A percentile compares a stretch with the other conserved stretches of the same genome.
These are phyloP conservation scores for Hansenula anomala DNA, from an alignment of 1,139 yeast species.

Conservation along the genomic window DNA sequence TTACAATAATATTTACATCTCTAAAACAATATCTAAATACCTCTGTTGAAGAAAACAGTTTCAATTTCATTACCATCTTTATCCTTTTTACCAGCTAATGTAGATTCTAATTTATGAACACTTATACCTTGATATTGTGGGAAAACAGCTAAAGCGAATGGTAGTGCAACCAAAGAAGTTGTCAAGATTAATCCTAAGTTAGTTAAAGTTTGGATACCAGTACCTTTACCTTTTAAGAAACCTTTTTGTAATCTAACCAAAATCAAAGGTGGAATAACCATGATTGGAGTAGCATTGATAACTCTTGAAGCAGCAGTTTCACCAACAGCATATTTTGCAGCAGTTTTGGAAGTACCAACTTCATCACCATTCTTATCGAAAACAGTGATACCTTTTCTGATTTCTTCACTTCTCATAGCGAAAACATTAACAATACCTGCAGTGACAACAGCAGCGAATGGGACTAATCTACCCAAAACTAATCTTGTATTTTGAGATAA, in stretches of 20 bases:
- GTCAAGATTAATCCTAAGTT: slow-evolving; percentile 81
- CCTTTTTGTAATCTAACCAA: slow-evolving; percentile 72
- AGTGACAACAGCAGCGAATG: slow-evolving; percentile 96
- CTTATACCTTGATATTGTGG: slow-evolving; percentile 75
- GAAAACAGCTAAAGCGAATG: slow-evolving; percentile 92
- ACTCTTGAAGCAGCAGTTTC: slow-evolving; percentile 96
- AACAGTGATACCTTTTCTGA: slow-evolving; percentile 77
- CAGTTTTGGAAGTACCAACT: slow-evolving; percentile 77
- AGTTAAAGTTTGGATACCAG: slow-evolving; percentile 58
- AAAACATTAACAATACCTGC: slow-evolving; percentile 95
- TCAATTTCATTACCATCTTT: slow-evolving; percentile 55
- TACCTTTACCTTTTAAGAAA: slow-evolving; percentile 60
- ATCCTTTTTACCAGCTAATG: slow-evolving; percentile 57
- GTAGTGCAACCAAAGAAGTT: slow-evolving; percentile 83
- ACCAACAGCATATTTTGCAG: slow-evolving; percentile 90
- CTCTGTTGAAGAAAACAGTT: slow-evolving; percentile 83
- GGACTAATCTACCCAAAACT: slow-evolving; percentile 80
- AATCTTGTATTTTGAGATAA: slow-evolving; percentile 64
- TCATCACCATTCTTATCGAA: slow-evolving; percentile 61
- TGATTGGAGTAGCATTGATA: slow-evolving; percentile 92
- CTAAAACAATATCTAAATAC: slow-evolving; percentile 62
- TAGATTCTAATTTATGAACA: slow-evolving; percentile 55
- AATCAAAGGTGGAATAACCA: slow-evolving; percentile 91
- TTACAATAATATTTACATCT: too few species aligned
- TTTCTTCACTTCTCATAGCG: slow-evolving; percentile 93